A percentile compares a stretch with the other conserved stretches of the same genome.
Conservation (phyloP, 208 protist genomes). For the Phytomonas serpens region DNA sequence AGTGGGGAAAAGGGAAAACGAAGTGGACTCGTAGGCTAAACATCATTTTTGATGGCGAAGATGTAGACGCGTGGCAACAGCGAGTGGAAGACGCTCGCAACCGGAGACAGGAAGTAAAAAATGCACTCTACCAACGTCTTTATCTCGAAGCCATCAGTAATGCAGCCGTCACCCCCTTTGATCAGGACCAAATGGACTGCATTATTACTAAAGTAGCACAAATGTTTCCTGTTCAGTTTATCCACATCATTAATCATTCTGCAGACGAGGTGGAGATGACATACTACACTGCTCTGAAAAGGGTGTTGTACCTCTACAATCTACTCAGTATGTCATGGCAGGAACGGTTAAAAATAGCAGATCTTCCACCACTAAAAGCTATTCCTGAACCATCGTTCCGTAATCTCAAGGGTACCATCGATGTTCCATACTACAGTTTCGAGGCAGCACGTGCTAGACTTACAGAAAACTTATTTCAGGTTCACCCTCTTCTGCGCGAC, state of each 20-base stretch:
- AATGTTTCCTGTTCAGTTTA: slow-evolving; percentile 58
- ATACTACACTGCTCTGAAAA: slow-evolving; percentile 79
- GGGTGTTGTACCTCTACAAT: slow-evolving; percentile 70
- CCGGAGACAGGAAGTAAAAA: slow-evolving; percentile 71
- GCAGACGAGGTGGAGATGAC: slow-evolving; percentile 65
- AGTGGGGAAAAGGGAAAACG: slow-evolving; percentile 55
- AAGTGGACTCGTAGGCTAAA: slow-evolving; percentile 88
- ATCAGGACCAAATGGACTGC: slow-evolving; percentile 79
- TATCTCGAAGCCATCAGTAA: slow-evolving; percentile 71
- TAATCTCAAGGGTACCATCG: slow-evolving; percentile 63
- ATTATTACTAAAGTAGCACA: slow-evolving; percentile 68
- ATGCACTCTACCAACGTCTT: slow-evolving; percentile 51
- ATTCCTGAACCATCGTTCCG: slow-evolving; percentile 35
- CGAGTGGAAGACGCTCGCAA: slow-evolving; percentile 59
- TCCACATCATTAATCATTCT: slow-evolving; percentile 72
- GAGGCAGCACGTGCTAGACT: slow-evolving; percentile 40
- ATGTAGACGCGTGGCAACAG: slow-evolving; percentile 57
- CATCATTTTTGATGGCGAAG: slow-evolving; percentile 84
- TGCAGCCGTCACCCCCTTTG: slow-evolving; percentile 48
- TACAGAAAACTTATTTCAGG: slow-evolving; percentile 84
- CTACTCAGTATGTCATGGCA: slow-evolving; percentile 49
- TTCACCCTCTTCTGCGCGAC: slow-evolving; percentile 71
- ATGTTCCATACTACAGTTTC: slow-evolving; percentile 83
- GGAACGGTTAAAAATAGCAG: slow-evolving; percentile 28
- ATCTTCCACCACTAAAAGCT: slow-evolving; percentile 17